Evolutionary conservation across 805 yeast species (phyloP).

Genomic region (Saturnispora silvae): DNA sequence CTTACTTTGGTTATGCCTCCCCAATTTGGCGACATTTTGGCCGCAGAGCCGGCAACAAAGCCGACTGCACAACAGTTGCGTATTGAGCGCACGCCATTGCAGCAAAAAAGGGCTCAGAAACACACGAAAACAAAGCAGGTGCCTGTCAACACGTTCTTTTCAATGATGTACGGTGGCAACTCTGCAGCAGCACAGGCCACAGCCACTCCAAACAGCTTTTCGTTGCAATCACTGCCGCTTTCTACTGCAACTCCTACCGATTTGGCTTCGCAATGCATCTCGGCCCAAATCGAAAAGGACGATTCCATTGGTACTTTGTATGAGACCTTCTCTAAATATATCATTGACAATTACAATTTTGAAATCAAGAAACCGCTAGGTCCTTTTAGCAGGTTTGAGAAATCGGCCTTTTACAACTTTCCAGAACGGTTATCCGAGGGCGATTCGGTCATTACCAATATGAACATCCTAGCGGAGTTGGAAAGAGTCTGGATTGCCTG

Average conservation of each 20-base stretch:
- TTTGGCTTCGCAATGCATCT: conserved; percentile 55
- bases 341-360: conserved; percentile 57
- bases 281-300: conserved; percentile 46
- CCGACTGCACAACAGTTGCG: background rate
- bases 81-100: conserved; percentile 17
- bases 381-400: conserved; percentile 66
- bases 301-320: conserved; percentile 46
- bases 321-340: conserved; percentile 48
- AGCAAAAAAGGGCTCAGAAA: conserved; percentile 20
- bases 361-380: conserved; percentile 34
- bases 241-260: conserved; percentile 42
- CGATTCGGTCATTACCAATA: conserved; percentile 41
- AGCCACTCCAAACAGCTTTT: background rate
- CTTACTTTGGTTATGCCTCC: conserved; percentile 5
- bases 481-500: conserved; percentile 78
- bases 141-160: conserved; percentile 3
- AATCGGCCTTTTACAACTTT: conserved; percentile 52
- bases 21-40: conserved; percentile 6
- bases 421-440: conserved; percentile 47
- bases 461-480: conserved; percentile 78
- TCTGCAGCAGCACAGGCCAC: background rate
- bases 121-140: conserved; percentile 11
- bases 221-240: conserved; percentile 36
- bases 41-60: background rate
- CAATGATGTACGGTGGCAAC: conserved; percentile 5